Conservation (phyloP, 1,284 basidiomycete genomes). For the Apiotrichum porosum region DNA sequence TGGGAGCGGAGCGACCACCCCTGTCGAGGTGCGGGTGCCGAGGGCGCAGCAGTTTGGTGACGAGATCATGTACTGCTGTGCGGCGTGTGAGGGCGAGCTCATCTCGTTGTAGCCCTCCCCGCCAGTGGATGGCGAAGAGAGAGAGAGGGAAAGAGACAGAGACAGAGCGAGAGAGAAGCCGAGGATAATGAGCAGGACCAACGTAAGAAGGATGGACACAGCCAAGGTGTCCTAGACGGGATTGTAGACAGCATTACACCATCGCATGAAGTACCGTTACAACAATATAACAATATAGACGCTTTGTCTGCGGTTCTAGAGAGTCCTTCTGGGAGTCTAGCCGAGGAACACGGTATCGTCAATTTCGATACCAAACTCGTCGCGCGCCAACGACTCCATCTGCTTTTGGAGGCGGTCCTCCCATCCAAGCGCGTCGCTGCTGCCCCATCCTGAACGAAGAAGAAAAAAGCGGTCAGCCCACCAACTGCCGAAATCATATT, state of each 20-base stretch:
- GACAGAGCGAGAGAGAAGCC: neutral
- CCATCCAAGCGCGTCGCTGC: constrained; percentile 41
- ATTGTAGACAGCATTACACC: constrained; percentile 6
- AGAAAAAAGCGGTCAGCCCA: neutral
- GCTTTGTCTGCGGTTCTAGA: no score
- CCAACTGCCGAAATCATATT: no score
- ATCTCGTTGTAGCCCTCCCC: constrained; percentile 40
- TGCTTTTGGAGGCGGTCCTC: constrained; percentile 45
- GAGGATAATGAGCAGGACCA: no score
- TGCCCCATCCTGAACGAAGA: neutral
- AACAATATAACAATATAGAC: neutral
- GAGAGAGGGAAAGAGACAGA: neutral
- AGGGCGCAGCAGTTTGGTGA: constrained; percentile 42
- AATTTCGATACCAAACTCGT: constrained; percentile 53
- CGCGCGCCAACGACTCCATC: constrained; percentile 49
- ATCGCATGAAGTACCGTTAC: constrained; percentile 5
- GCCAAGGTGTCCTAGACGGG: neutral
- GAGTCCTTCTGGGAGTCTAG: constrained; percentile 16
- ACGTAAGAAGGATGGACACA: neutral
- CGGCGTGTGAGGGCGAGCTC: constrained; percentile 46
- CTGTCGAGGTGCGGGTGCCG: neutral
- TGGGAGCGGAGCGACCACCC: constrained; percentile 1
- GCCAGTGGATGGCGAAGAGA: neutral
- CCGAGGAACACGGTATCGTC: constrained; percentile 48
- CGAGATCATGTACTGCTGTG: constrained; percentile 49